phyloP scores from a whole-genome alignment of 2,329 filamentous ascomycete genomes.

The Talaromyces atroroseus region DNA sequence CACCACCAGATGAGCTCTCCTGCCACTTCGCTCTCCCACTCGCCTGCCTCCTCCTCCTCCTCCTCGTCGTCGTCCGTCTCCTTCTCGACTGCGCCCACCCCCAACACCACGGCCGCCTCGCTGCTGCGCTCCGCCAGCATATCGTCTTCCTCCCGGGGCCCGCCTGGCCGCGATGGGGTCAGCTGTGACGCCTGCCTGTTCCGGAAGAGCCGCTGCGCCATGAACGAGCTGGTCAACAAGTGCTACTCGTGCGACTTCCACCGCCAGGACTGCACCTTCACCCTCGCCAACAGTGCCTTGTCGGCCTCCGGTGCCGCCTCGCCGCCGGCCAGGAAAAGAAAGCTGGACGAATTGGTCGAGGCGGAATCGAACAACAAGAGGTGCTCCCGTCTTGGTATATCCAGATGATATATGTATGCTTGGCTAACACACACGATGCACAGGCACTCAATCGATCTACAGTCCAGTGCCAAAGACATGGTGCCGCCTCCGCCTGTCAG shows the following conservation, averaged over 20 bases:
- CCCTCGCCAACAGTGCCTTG: constrained; percentile 20
- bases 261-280: constrained; percentile 41
- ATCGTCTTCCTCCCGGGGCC: constrained; percentile 22
- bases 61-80: constrained; percentile 22
- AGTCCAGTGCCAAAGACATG: constrained; percentile 19
- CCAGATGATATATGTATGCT: too few relatives aligned
- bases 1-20: constrained; percentile 20
- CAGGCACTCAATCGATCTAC: constrained; percentile 17
- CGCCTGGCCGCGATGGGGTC: constrained; percentile 29
- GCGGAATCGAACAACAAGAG: constrained; percentile 32
- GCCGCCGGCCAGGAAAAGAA: constrained; percentile 34
- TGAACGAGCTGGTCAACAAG: constrained; percentile 40
- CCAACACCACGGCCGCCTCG: constrained; percentile 16
- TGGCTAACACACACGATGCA: too few relatives aligned
- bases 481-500: constrained; percentile 13
- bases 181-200: constrained; percentile 40
- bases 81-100: constrained; percentile 16
- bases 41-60: constrained; percentile 18
- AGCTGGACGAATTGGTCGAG: constrained; percentile 31
- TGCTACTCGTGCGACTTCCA: constrained; percentile 43
- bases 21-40: constrained; percentile 20
- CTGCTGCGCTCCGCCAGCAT: constrained; percentile 17
- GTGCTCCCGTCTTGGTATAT: constrained; percentile 21
- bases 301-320: constrained; percentile 14
- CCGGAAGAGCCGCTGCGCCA: constrained; percentile 39